Percentiles rank a stretch among this genome's conserved stretches.
These are phyloP conservation scores for Tulasnella calospora DNA, from an alignment of 768 basidiomycete species.

Conservation along the genomic window DNA sequence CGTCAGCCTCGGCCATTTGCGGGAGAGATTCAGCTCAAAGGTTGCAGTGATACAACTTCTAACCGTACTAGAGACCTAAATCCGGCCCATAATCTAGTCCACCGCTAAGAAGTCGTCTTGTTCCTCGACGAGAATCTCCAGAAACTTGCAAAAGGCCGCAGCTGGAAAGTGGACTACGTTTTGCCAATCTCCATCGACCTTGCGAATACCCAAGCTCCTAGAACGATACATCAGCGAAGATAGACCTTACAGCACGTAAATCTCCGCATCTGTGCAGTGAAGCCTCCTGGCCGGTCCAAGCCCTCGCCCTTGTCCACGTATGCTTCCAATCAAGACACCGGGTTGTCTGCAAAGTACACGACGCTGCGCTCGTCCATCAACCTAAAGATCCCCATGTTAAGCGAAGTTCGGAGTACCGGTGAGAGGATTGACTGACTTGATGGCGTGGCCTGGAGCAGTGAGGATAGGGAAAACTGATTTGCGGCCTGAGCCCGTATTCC, in stretches of 20 bases:
- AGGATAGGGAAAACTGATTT: slow-evolving; percentile 65
- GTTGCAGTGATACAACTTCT: too few relatives aligned
- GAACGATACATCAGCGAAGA: not conserved
- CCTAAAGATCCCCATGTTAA: slow-evolving; percentile 38
- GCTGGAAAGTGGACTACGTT: slow-evolving; percentile 93
- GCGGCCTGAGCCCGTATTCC: not conserved
- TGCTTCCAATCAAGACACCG: slow-evolving; percentile 55
- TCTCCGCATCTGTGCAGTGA: slow-evolving; percentile 75
- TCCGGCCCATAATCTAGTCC: slow-evolving; percentile 13
- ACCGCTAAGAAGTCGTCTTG: slow-evolving; percentile 62
- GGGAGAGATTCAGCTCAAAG: too few relatives aligned
- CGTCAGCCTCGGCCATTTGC: not conserved
- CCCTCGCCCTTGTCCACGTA: slow-evolving; percentile 87
- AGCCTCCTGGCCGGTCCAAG: slow-evolving; percentile 84
- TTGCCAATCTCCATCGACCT: slow-evolving; percentile 83
- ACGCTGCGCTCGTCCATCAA: slow-evolving; percentile 77
- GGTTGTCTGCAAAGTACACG: slow-evolving; percentile 69
- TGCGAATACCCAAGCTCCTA: slow-evolving; percentile 76
- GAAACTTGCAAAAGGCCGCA: slow-evolving; percentile 70
- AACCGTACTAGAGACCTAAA: too few relatives aligned
- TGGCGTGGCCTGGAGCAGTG: slow-evolving; percentile 68
- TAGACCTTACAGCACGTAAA: not conserved
- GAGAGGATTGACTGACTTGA: slow-evolving; percentile 46
- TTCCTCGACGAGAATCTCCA: slow-evolving; percentile 67
- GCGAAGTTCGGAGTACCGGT: not conserved